These are phyloP conservation scores for Cynara cardunculus DNA, from an alignment of 129 eudicot species.

Conservation along the genomic window DNA sequence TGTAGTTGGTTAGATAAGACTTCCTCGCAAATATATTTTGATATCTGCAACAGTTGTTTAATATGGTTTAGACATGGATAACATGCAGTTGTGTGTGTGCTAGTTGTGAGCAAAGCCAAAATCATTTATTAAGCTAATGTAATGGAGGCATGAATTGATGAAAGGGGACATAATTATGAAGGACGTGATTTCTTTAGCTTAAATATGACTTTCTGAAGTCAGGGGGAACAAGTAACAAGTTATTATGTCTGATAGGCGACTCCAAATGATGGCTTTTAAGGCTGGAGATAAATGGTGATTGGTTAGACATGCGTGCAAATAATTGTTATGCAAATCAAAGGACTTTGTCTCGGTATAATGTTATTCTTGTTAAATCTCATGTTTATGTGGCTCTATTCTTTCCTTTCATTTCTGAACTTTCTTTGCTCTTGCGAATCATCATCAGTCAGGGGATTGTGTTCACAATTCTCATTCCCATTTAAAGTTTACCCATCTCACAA, in stretches of 20 bases:
- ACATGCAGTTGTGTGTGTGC: not conserved
- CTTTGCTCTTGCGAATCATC: not conserved
- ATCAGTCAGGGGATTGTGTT: not conserved
- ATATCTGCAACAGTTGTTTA: not conserved
- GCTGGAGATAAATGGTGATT: too few species aligned
- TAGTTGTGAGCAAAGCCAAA: not conserved
- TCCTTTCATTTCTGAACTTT: too few species aligned
- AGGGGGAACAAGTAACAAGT: too few species aligned
- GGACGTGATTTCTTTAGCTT: not conserved
- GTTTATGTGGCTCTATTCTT: not conserved
- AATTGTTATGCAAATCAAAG: not conserved
- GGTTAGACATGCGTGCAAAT: not conserved
- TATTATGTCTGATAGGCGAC: not conserved
- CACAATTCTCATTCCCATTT: not conserved
- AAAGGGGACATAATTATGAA: not conserved
- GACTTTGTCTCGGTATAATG: not conserved
- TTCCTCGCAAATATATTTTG: not conserved
- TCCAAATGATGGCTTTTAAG: too few species aligned
- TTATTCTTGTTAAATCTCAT: not conserved
- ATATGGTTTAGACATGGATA: not conserved
- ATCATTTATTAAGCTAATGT: not conserved
- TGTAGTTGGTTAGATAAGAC: not conserved
- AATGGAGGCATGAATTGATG: not conserved
- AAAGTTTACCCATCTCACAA: not conserved
- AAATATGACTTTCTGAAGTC: not conserved